These are phyloP conservation scores for Prunus mume DNA, from an alignment of 306 rosid species.

Conservation along the genomic window DNA sequence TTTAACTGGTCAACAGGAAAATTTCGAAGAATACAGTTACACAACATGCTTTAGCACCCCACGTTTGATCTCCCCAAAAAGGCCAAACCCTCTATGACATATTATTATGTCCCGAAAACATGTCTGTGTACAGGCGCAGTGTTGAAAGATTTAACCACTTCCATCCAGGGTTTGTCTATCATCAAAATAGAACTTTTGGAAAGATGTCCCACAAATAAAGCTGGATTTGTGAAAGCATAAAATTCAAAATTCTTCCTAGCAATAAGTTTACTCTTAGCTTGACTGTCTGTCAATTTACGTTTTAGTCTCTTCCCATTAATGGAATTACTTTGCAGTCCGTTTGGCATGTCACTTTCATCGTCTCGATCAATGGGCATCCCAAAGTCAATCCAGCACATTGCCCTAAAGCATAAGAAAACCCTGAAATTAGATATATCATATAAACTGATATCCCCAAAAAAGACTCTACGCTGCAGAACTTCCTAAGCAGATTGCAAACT, in stretches of 20 bases:
- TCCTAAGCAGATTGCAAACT: neutral
- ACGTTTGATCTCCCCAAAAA: constrained; percentile 31
- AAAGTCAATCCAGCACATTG: constrained; percentile 92
- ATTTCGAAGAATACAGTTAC: constrained; percentile 39
- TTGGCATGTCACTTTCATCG: constrained; percentile 43
- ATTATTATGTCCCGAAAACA: constrained; percentile 61
- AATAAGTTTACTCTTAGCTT: constrained; percentile 30
- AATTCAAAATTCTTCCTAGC: constrained; percentile 66
- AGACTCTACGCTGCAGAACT: neutral
- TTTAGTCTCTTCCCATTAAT: constrained; percentile 51
- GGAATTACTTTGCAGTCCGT: constrained; percentile 43
- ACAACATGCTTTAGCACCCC: constrained; percentile 50
- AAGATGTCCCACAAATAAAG: constrained; percentile 70
- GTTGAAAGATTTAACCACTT: constrained; percentile 73
- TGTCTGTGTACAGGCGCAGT: constrained; percentile 88
- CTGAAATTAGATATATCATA: constrained; percentile 26
- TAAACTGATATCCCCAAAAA: neutral
- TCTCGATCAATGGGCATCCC: constrained; percentile 75
- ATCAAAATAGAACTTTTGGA: constrained; percentile 62
- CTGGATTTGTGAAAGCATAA: constrained; percentile 54
- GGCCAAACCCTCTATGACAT: constrained; percentile 34
- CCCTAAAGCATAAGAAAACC: constrained; percentile 50
- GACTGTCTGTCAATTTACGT: constrained; percentile 42
- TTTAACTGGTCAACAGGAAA: constrained; percentile 39
- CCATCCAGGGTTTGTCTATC: constrained; percentile 88